Evolutionary conservation across 2,329 filamentous ascomycete species (phyloP).

Genomic region (Claviceps sp.): DNA sequence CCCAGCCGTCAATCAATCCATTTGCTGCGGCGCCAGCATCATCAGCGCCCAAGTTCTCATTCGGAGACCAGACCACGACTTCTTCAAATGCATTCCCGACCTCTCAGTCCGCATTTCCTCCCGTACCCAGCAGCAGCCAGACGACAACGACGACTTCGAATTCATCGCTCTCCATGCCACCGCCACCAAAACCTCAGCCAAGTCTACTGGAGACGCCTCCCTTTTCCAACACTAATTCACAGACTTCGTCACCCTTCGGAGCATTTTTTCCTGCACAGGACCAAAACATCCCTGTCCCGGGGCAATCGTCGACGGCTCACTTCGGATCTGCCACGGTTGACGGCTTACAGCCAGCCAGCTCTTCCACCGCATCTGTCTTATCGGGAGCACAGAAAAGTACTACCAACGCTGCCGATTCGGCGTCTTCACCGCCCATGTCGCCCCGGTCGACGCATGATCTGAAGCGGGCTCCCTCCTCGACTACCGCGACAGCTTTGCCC

Average conservation of each 20-base stretch:
- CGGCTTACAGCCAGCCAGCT: background rate
- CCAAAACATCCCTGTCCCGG: background rate
- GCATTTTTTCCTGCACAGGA: background rate
- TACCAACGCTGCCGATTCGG: background rate
- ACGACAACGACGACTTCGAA: background rate
- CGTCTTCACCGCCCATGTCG: background rate
- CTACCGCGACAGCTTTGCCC: background rate
- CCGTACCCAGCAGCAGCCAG: background rate
- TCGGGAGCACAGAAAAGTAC: background rate
- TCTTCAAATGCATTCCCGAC: background rate
- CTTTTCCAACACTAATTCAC: background rate
- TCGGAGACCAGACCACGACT: slow-evolving; percentile 4
- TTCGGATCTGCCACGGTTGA: background rate
- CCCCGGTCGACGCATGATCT: background rate
- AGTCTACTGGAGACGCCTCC: background rate
- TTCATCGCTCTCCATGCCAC: slow-evolving; percentile 4
- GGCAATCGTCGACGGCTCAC: background rate
- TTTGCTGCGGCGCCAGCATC: slow-evolving; percentile 10
- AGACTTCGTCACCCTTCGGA: background rate
- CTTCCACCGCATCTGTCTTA: background rate
- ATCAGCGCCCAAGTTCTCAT: slow-evolving; percentile 8
- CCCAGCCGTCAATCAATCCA: slow-evolving; percentile 6
- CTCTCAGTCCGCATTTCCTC: background rate
- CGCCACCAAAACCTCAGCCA: slow-evolving; percentile 6
- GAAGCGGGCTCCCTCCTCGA: background rate